Evolutionary conservation across 2,329 filamentous ascomycete species (phyloP).

Genomic region (Dactylella cylindrospora): DNA sequence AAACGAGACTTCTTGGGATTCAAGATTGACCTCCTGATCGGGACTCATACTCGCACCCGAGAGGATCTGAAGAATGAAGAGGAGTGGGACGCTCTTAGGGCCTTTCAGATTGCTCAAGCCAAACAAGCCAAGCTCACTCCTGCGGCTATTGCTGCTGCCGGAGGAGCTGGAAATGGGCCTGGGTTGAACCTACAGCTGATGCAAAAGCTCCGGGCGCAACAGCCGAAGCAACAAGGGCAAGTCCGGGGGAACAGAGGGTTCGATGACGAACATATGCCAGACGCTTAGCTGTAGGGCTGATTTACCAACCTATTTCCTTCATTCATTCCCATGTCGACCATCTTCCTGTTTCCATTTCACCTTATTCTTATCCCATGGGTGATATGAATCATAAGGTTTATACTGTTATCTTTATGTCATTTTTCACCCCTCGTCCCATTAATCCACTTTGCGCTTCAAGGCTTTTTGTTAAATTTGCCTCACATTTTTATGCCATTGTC

Average conservation of each 20-base stretch:
- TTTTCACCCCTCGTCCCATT: slow-evolving; percentile 4
- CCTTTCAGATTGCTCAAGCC: slow-evolving; percentile 25
- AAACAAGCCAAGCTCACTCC: slow-evolving; percentile 32
- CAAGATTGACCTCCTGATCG: slow-evolving; percentile 45
- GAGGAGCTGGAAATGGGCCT: slow-evolving; percentile 10
- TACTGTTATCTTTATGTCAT: not conserved
- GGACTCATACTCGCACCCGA: slow-evolving; percentile 21
- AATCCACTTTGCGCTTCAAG: slow-evolving; percentile 2
- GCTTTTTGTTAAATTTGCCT: not conserved
- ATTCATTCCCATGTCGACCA: not conserved
- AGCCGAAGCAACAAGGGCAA: slow-evolving; percentile 35
- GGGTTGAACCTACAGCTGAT: slow-evolving; percentile 11
- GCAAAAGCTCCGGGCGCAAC: slow-evolving; percentile 13
- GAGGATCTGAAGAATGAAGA: slow-evolving; percentile 31
- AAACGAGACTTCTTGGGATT: slow-evolving; percentile 46
- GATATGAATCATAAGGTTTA: not conserved
- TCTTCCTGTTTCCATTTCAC: not conserved
- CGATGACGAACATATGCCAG: slow-evolving; percentile 37
- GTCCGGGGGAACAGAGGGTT: slow-evolving; percentile 31
- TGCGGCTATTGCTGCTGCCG: slow-evolving; percentile 4
- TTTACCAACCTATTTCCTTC: not conserved
- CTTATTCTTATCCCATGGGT: not conserved
- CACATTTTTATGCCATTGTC: not conserved
- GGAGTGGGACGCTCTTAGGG: slow-evolving; percentile 31
- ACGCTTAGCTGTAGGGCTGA: slow-evolving; percentile 1